These are phyloP conservation scores for Taphrina sp. DNA, from an alignment of 1,139 yeast genomes.

Conservation along the genomic window DNA sequence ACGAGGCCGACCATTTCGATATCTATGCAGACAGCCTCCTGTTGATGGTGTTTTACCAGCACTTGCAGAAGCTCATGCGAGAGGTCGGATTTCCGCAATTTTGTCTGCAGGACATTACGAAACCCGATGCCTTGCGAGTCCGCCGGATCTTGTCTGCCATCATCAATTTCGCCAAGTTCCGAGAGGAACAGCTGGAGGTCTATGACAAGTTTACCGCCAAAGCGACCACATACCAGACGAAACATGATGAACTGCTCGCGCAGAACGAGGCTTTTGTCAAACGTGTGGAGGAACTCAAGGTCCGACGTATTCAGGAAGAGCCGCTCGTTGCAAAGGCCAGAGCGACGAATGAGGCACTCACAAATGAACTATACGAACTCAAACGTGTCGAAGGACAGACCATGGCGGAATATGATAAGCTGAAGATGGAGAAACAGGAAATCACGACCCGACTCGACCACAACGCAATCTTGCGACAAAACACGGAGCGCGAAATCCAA, in stretches of 20 bases:
- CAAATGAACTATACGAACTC: conserved; percentile 60
- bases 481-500: conserved; percentile 59
- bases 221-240: conserved; percentile 48
- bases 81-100: conserved; percentile 76
- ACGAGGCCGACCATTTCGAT: conserved; percentile 32
- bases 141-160: conserved; percentile 74
- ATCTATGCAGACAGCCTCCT: conserved; percentile 29
- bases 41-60: conserved; percentile 34
- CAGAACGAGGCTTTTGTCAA: conserved; percentile 38
- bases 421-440: conserved; percentile 61
- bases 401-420: conserved; percentile 63
- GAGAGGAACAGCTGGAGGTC: conserved; percentile 72
- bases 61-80: conserved; percentile 40
- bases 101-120: conserved; percentile 62
- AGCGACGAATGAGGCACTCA: conserved; percentile 59
- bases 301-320: conserved; percentile 39
- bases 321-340: conserved; percentile 51
- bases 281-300: conserved; percentile 41
- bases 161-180: conserved; percentile 77
- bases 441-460: conserved; percentile 52
- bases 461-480: conserved; percentile 50
- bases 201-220: conserved; percentile 61
- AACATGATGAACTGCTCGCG: conserved; percentile 25
- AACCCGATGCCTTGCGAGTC: conserved; percentile 68
- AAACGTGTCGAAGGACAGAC: conserved; percentile 64